Percentiles rank a stretch among this genome's conserved stretches.
Evolutionary conservation across 2,329 filamentous ascomycete genomes (phyloP).

Genomic region (Aspergillus candidus): DNA sequence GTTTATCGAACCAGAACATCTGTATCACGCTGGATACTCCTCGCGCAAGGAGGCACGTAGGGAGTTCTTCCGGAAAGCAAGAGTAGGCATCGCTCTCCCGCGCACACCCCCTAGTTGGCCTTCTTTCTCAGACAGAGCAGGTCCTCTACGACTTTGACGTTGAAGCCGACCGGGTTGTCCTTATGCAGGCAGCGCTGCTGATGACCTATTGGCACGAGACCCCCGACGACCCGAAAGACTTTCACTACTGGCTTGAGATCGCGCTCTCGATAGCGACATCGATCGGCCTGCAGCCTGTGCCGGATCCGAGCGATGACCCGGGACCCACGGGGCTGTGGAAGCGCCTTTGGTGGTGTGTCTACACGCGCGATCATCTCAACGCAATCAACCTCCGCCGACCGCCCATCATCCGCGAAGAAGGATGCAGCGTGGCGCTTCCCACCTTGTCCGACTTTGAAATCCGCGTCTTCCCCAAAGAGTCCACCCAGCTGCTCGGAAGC

Average conservation of each 20-base stretch:
- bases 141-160: slow-evolving; percentile 85
- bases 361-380: slow-evolving; percentile 81
- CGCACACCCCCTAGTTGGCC: too few relatives aligned
- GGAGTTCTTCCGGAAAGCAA: slow-evolving; percentile 73
- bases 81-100: slow-evolving; percentile 47
- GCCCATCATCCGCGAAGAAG: slow-evolving; percentile 76
- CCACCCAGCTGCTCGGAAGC: not conserved
- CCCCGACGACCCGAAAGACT: slow-evolving; percentile 85
- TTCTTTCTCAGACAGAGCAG: slow-evolving; percentile 32
- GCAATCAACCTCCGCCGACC: slow-evolving; percentile 81
- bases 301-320: not conserved
- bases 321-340: slow-evolving; percentile 59
- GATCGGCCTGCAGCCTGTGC: not conserved
- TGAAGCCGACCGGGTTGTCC: slow-evolving; percentile 70
- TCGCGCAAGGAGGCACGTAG: slow-evolving; percentile 71
- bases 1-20: slow-evolving; percentile 67
- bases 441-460: slow-evolving; percentile 52
- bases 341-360: slow-evolving; percentile 88
- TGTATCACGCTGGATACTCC: slow-evolving; percentile 65
- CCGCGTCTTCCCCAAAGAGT: not conserved
- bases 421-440: slow-evolving; percentile 75
- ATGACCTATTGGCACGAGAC: slow-evolving; percentile 95
- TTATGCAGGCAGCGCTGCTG: slow-evolving; percentile 74
- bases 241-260: slow-evolving; percentile 66
- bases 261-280: slow-evolving; percentile 5